A percentile compares a stretch with the other conserved stretches of the same genome.
phyloP scores from a whole-genome alignment of 2,329 filamentous ascomycete genomes.

The Leptographium radiaticola region DNA sequence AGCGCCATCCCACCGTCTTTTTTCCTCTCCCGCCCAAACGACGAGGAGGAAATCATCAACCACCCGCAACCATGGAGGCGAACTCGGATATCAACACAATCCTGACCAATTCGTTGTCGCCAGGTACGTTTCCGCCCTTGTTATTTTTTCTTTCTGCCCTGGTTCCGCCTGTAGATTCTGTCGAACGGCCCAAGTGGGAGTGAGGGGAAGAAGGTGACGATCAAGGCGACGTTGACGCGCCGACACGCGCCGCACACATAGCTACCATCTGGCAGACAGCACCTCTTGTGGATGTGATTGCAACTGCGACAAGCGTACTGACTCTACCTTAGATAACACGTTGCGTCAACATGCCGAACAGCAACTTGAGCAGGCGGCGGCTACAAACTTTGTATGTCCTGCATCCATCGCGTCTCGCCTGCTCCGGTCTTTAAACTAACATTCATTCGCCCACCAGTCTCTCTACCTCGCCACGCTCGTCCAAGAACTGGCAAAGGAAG shows the following conservation, averaged over 20 bases:
- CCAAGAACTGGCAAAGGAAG: constrained; percentile 86
- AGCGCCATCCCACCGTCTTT: not conserved
- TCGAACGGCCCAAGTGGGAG: not conserved
- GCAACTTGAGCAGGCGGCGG: constrained; percentile 83
- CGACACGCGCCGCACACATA: not conserved
- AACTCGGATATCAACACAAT: constrained; percentile 94
- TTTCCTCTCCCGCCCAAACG: constrained; percentile 2
- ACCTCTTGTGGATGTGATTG: constrained; percentile 9
- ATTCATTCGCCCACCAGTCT: constrained; percentile 41
- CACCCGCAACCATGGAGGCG: constrained; percentile 43
- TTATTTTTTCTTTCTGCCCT: constrained; percentile 2
- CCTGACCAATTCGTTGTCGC: constrained; percentile 89
- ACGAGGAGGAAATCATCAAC: constrained; percentile 5
- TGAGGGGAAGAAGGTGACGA: not conserved
- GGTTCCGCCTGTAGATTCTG: constrained; percentile 4
- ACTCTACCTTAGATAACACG: constrained; percentile 54
- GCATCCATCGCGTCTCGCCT: constrained; percentile 2
- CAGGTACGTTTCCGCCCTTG: constrained; percentile 49
- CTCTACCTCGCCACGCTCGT: constrained; percentile 88
- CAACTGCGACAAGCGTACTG: constrained; percentile 4
- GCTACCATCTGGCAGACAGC: not conserved
- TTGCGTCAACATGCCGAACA: constrained; percentile 86
- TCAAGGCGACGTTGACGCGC: not conserved
- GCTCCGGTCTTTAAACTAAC: not conserved
- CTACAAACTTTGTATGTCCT: constrained; percentile 76